Evolutionary conservation across 2,329 filamentous ascomycete species (phyloP).

Genomic region (Aspergillus eucalypticola): DNA sequence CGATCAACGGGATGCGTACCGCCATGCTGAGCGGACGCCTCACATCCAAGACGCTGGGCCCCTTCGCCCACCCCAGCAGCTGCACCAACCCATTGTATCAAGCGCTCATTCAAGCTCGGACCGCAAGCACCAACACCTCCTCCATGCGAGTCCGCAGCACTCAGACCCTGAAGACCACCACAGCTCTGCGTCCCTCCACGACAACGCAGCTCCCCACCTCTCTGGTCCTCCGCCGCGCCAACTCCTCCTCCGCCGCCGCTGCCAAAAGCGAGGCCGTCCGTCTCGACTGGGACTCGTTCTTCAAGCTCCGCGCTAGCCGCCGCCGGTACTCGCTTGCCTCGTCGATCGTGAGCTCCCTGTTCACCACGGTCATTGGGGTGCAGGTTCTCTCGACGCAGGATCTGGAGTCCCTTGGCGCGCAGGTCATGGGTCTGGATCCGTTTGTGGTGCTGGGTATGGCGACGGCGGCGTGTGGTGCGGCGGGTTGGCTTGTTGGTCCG

Average conservation of each 20-base stretch:
- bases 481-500: conserved; percentile 86
- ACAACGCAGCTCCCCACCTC: conserved; percentile 8
- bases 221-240: conserved; percentile 22
- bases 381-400: conserved; percentile 67
- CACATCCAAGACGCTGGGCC: conserved; percentile 24
- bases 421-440: conserved; percentile 80
- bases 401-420: conserved; percentile 65
- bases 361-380: conserved; percentile 56
- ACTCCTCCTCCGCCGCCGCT: conserved; percentile 30
- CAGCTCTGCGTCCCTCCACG: conserved; percentile 13
- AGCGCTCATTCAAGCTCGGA: conserved; percentile 27
- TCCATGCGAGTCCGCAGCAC: conserved; percentile 21
- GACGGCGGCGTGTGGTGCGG: conserved; percentile 72
- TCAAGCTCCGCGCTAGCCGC: conserved; percentile 81
- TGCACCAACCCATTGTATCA: conserved; percentile 21
- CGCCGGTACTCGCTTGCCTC: conserved; percentile 80
- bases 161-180: conserved; percentile 16
- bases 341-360: conserved; percentile 65
- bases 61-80: conserved; percentile 25
- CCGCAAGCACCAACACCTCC: conserved; percentile 25
- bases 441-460: conserved; percentile 81
- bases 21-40: conserved; percentile 32
- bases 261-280: conserved; percentile 34
- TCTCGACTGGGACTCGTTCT: conserved; percentile 92
- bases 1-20: conserved; percentile 34